phyloP scores from a whole-genome alignment of 1,284 basidiomycete genomes.

The Tilletia setariae region DNA sequence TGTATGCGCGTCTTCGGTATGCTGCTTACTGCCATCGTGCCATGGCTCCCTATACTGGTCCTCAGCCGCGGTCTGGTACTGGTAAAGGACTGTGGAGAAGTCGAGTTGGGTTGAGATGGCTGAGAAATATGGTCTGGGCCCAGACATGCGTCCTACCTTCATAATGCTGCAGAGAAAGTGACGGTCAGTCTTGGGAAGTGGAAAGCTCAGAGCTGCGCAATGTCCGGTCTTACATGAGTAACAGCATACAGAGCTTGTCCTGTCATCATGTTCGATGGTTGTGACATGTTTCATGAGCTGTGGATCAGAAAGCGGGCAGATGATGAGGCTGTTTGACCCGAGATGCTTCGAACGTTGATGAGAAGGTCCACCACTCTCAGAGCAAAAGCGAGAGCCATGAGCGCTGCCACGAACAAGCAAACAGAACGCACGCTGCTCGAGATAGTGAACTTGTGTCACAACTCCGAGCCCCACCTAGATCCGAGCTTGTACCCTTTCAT shows the following conservation, averaged over 20 bases:
- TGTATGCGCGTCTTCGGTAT: background rate
- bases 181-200: background rate
- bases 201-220: background rate
- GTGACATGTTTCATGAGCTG: background rate
- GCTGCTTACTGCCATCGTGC: background rate
- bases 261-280: background rate
- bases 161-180: background rate
- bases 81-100: background rate
- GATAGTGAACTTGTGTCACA: constrained; percentile 41
- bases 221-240: background rate
- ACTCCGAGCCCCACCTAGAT: constrained; percentile 28
- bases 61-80: background rate
- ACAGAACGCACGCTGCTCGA: constrained; percentile 29
- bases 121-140: background rate
- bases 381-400: background rate
- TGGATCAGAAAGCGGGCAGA: background rate
- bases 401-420: background rate
- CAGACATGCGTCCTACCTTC: background rate
- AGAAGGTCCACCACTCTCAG: background rate
- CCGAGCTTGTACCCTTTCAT: constrained; percentile 47
- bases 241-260: background rate
- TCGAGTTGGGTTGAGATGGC: background rate
- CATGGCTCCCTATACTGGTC: background rate
- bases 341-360: background rate
- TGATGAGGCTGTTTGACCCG: background rate